phyloP scores from a whole-genome alignment of 2,329 filamentous ascomycete species.

The Fragosphaeria purpurea region DNA sequence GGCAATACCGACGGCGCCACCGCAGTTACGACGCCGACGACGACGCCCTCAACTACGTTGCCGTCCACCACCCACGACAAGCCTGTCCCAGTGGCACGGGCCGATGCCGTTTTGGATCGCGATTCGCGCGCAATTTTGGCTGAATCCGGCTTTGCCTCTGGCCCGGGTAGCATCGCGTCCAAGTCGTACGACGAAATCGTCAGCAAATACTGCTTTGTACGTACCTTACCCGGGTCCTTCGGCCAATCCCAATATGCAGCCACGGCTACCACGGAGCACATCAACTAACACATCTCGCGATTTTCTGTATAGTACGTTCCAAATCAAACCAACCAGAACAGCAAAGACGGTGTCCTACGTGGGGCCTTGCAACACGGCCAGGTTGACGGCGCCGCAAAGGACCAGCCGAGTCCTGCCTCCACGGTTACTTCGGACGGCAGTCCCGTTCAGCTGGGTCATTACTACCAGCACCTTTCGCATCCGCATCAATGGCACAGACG shows the following conservation, averaged over 20 bases:
- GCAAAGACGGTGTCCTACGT: constrained; percentile 22
- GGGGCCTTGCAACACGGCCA: constrained; percentile 33
- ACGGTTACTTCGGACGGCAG: constrained; percentile 29
- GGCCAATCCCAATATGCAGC: constrained; percentile 11
- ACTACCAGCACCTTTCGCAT: constrained; percentile 23
- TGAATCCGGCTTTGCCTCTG: constrained; percentile 16
- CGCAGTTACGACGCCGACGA: constrained; percentile 2
- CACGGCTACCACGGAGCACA: constrained; percentile 15
- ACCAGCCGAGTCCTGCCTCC: constrained; percentile 25
- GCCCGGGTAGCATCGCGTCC: constrained; percentile 57
- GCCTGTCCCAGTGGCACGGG: too few species aligned
- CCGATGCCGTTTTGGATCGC: background rate
- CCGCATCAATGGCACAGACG: constrained; percentile 32
- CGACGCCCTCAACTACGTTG: background rate
- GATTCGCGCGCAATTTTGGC: constrained; percentile 3
- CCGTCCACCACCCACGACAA: too few species aligned
- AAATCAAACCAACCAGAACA: constrained; percentile 42
- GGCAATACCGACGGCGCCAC: constrained; percentile 10
- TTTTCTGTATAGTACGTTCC: constrained; percentile 46
- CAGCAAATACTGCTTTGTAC: constrained; percentile 99
- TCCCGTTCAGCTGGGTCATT: constrained; percentile 21
- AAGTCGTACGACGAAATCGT: constrained; percentile 93
- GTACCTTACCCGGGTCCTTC: constrained; percentile 41
- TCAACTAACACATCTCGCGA: constrained; percentile 7
- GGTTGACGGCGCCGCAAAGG: constrained; percentile 31